Base-by-base conservation (phyloP, 208 protist species). In the Trypanosoma vivax region DNA sequence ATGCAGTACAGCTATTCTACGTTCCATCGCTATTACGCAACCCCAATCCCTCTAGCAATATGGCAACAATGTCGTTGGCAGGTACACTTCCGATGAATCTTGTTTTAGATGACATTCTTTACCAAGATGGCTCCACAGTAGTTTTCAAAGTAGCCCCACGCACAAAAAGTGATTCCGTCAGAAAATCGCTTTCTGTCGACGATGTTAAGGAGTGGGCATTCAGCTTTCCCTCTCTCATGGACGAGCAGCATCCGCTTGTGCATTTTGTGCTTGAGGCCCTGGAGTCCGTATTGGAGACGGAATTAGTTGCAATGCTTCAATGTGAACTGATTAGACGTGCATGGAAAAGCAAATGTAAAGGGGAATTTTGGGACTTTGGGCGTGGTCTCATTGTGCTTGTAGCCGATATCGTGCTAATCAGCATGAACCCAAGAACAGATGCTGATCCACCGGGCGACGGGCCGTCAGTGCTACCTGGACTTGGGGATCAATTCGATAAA, bases 1-100 rank as follows among this genome's bases (percentile, higher is more conserved):
- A 84, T 53, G 56, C 65, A 14, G 75, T 87, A 3, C 72, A 65
- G 2, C 52, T 92, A 24, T 88, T 83, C 39, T 63, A 78, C 48
- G 53, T 78, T 13, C 52, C 62, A 5, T 34, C 45, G 2, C 43
- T 83, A 39, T 55, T 76, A 16, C 55, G 43, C 38, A 10, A 56
- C n/a, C 45, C 60, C 24, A 53, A 33, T 9, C 29, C 50, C 11
- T 50, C 52, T 14, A 53, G 28, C 23, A 25, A 3, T 24, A 34
- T 67, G 18, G 51, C 60, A 0, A 53, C 33, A 14, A 59, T 67
- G 51, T 55, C 60, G 19, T 45, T 67, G 29, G 28, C 35, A 5
- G 34, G 9, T 7, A 21, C 38, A 19, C 35, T 67, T 13, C 60
- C 60, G 38, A 34, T 41, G 9, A 40, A 60, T 33, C 0, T 25